phyloP scores from a whole-genome alignment of 2,329 filamentous ascomycete species.

The Stagonosporopsis cucurbitacearum region DNA sequence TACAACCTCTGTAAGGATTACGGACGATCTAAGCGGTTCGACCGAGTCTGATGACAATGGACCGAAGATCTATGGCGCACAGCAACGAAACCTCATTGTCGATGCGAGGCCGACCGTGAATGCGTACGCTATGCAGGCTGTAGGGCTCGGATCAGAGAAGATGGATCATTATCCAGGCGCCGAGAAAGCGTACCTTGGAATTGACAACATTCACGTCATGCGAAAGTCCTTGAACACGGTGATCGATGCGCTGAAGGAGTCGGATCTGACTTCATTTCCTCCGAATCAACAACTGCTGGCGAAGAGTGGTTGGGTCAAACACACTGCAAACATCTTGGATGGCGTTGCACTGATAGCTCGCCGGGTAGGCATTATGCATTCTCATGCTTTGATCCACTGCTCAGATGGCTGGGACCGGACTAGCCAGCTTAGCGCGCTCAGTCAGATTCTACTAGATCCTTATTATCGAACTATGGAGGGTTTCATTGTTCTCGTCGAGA shows the following conservation, averaged over 20 bases:
- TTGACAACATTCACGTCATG: conserved; percentile 99
- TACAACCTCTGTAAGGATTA: conserved; percentile 21
- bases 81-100: conserved; percentile 92
- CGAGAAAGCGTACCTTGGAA: conserved; percentile 89
- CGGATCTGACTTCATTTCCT: conserved; percentile 81
- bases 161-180: conserved; percentile 97
- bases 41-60: conserved; percentile 45
- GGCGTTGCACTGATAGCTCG: conserved; percentile 84
- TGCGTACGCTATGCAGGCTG: conserved; percentile 90
- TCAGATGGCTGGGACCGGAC: conserved; percentile 99
- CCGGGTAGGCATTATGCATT: conserved; percentile 89
- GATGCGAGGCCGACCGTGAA: conserved; percentile 95
- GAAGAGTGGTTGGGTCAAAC: conserved; percentile 89
- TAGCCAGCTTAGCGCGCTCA: conserved; percentile 88
- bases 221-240: conserved; percentile 86
- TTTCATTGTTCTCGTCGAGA: conserved; percentile 93
- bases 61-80: conserved; percentile 78
- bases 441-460: conserved; percentile 92
- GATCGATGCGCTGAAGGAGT: conserved; percentile 88
- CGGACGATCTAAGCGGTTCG: conserved; percentile 40
- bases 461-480: conserved; percentile 94
- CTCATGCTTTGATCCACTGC: conserved; percentile 95
- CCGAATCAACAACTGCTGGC: conserved; percentile 81
- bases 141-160: conserved; percentile 93
- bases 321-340: conserved; percentile 83